phyloP scores from a whole-genome alignment of 2,329 filamentous ascomycete species.

The Knufia fluminis region DNA sequence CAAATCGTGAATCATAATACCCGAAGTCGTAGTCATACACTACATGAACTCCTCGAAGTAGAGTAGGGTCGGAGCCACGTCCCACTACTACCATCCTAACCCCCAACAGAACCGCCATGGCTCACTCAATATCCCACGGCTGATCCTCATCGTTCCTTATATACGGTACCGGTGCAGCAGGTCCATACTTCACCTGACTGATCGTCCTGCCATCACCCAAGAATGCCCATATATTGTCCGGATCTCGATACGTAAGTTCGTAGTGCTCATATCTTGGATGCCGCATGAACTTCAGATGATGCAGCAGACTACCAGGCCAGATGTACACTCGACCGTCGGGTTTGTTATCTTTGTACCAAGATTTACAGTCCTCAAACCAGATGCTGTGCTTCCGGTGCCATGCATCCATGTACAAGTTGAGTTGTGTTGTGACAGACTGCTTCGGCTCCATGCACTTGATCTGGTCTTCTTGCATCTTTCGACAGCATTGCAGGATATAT shows the following conservation, averaged over 20 bases:
- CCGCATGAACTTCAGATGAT: conserved; percentile 33
- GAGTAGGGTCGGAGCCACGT: too few relatives aligned
- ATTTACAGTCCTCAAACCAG: conserved; percentile 24
- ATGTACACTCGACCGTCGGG: conserved; percentile 28
- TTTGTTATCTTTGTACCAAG: conserved; percentile 24
- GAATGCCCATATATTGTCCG: conserved; percentile 33
- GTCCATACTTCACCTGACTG: conserved; percentile 25
- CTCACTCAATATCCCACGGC: conserved; percentile 17
- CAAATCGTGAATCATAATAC: too few relatives aligned
- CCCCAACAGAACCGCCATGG: too few relatives aligned
- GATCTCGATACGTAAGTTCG: conserved; percentile 31
- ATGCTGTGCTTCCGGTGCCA: conserved; percentile 21
- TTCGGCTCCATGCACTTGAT: conserved; percentile 23
- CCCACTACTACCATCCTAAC: too few relatives aligned
- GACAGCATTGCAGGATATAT: conserved; percentile 25
- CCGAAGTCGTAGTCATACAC: too few relatives aligned
- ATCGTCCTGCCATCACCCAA: conserved; percentile 39
- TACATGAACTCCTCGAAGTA: too few relatives aligned
- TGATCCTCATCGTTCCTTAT: conserved; percentile 16
- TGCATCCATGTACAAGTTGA: conserved; percentile 22
- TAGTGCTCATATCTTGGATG: conserved; percentile 34
- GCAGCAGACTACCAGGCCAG: conserved; percentile 32
- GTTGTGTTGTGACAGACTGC: conserved; percentile 14
- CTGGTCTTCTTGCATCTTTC: conserved; percentile 27
- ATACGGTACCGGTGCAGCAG: conserved; percentile 13